Percentiles rank a stretch among this genome's conserved stretches.
Conservation (phyloP, 345 rosid genomes). For the Turnera subulata region DNA sequence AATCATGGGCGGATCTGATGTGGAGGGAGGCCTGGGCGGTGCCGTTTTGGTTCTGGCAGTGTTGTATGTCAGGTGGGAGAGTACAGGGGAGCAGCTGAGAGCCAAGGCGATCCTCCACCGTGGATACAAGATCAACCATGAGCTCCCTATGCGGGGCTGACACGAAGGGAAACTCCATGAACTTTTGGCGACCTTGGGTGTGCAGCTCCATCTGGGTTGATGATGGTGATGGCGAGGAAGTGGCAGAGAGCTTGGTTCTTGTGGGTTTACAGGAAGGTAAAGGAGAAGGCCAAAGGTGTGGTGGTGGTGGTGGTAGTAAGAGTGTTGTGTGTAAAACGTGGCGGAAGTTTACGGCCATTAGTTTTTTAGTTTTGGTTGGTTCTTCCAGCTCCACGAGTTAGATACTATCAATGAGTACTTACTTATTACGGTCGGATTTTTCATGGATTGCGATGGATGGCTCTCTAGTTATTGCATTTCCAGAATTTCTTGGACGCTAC, state of each 20-base stretch:
- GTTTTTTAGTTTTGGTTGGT: background rate
- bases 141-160: slow-evolving; percentile 45
- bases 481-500: slow-evolving; percentile 20
- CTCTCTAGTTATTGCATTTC: no score
- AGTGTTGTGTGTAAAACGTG: slow-evolving; percentile 22
- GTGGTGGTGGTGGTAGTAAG: slow-evolving; percentile 4
- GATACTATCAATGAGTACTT: no score
- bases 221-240: slow-evolving; percentile 11
- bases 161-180: slow-evolving; percentile 62
- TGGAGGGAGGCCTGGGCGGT: slow-evolving; percentile 59
- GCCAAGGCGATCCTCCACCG: slow-evolving; percentile 55
- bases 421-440: no score
- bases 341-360: slow-evolving; percentile 42
- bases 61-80: slow-evolving; percentile 59
- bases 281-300: slow-evolving; percentile 7
- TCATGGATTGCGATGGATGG: no score
- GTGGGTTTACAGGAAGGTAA: slow-evolving; percentile 8
- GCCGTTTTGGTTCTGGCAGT: slow-evolving; percentile 46
- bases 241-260: slow-evolving; percentile 15
- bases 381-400: no score
- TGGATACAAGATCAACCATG: slow-evolving; percentile 63
- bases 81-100: slow-evolving; percentile 53
- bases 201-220: slow-evolving; percentile 33
- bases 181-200: slow-evolving; percentile 33
- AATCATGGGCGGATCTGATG: slow-evolving; percentile 51